These are phyloP conservation scores for Hypsizygus ulmarius DNA, from an alignment of 1,284 basidiomycete species.

Conservation along the genomic window DNA sequence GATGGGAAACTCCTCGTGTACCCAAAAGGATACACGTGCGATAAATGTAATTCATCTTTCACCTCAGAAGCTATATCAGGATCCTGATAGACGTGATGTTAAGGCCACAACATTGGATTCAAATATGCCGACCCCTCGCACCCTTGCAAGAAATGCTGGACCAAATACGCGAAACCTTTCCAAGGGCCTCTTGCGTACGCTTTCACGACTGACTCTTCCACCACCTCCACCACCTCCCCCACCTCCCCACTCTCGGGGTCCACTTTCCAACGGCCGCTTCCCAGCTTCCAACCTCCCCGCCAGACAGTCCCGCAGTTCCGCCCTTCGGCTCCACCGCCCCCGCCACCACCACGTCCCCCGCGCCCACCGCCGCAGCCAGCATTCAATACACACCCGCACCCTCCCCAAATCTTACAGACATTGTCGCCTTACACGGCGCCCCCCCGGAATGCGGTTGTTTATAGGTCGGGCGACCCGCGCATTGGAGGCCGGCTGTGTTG, in stretches of 20 bases:
- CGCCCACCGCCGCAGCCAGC: not conserved
- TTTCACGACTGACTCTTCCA: slow-evolving; percentile 22
- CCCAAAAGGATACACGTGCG: slow-evolving; percentile 56
- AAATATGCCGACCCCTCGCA: slow-evolving; percentile 62
- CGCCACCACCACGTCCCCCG: slow-evolving; percentile 11
- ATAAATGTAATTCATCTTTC: slow-evolving; percentile 49
- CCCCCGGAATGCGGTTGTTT: slow-evolving; percentile 46
- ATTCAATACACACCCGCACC: not conserved
- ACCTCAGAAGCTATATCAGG: not conserved
- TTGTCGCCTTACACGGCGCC: slow-evolving; percentile 13
- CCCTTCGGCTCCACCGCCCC: slow-evolving; percentile 14
- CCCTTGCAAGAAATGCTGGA: slow-evolving; percentile 72
- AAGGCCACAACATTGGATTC: slow-evolving; percentile 72
- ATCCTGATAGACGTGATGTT: not conserved
- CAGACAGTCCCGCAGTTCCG: slow-evolving; percentile 18
- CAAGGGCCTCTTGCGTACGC: slow-evolving; percentile 57
- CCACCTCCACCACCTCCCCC: slow-evolving; percentile 47
- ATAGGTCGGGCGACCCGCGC: slow-evolving; percentile 64
- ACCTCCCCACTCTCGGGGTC: slow-evolving; percentile 19
- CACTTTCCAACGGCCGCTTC: slow-evolving; percentile 41
- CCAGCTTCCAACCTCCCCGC: slow-evolving; percentile 24
- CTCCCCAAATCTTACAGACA: slow-evolving; percentile 1
- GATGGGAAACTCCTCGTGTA: slow-evolving; percentile 64
- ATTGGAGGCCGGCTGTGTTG: slow-evolving; percentile 66
- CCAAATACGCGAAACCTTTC: slow-evolving; percentile 58